Base-by-base conservation (phyloP, 345 rosid genomes). In the Capsella bursapastoris region DNA sequence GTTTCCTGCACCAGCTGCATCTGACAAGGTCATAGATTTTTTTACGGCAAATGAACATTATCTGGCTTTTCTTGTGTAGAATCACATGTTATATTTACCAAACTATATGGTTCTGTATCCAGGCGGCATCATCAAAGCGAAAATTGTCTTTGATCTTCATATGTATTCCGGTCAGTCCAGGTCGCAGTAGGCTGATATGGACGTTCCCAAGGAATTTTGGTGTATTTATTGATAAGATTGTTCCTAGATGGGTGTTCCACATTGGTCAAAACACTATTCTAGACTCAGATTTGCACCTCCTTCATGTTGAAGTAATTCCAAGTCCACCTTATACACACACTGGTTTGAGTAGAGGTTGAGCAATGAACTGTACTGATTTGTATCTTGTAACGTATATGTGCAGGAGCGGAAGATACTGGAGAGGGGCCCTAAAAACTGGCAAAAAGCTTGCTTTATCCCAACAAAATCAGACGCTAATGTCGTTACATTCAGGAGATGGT, bases 161-260 rank as follows among this genome's bases (percentile, higher is more conserved):
- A n/a, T 90, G 97, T 66, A 62, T 90, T 67, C 98, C 97, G 1
- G 96, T 93, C 37, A 90, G 94, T 59, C 96, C 98, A 0, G 98
- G 98, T 73, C 73, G 82, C 55, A 93, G 98, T 68, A 89, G 96
- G 82, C 74, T 91, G 75, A 88, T 93, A 71, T 93, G 98, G 96
- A 72, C 81, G 35, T 88, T 89, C 74, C 96, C 96, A 0, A 85
- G 97, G 75, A 84, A 93, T 25, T 88, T 89, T 40, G 91, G 84
- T 8, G 28, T 86, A 56, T 76, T 87, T 87, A 83, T 89, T 10
- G 96, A 93, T 61, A 85, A 82, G 81, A 76, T 93, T 66, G 66
- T 90, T 43, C 97, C 98, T 7, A 78, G 97, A 62, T 93, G 98
- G 97, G 53, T 90, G 57, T 93, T 90, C 79, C 98, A 93, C 50